phyloP scores from a whole-genome alignment of 345 rosid genomes.

The Hypericum perforatum region DNA sequence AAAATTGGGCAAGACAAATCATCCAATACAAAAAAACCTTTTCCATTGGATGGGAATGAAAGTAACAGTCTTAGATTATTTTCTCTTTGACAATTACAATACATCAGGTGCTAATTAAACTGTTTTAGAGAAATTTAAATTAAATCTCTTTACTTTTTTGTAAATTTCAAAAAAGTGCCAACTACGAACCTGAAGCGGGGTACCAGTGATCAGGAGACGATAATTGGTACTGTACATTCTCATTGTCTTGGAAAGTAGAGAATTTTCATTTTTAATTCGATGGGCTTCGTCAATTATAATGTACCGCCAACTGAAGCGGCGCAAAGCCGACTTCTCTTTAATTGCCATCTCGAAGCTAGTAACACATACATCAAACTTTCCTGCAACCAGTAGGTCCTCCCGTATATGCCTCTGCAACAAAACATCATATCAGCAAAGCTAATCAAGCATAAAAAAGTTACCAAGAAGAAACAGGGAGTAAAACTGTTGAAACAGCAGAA shows the following conservation, averaged over 20 bases:
- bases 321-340: constrained; percentile 82
- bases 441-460: neutral
- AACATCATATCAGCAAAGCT: neutral
- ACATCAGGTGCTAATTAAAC: too few species aligned
- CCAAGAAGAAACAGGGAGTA: neutral
- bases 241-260: constrained; percentile 94
- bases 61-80: too few species aligned
- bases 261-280: constrained; percentile 90
- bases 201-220: constrained; percentile 91
- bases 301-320: constrained; percentile 97
- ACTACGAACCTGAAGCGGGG: constrained; percentile 88
- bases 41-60: too few species aligned
- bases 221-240: constrained; percentile 79
- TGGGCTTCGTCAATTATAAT: constrained; percentile 97
- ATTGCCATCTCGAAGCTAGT: constrained; percentile 99
- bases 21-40: too few species aligned
- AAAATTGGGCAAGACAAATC: too few species aligned
- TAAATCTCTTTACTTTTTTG: neutral
- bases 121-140: too few species aligned
- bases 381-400: constrained; percentile 82
- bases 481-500: neutral
- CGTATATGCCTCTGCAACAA: constrained; percentile 73
- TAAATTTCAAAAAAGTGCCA: neutral
- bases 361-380: constrained; percentile 96
- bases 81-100: too few species aligned